Base-by-base conservation (phyloP, 352 stramenopile genomes). In the Pythium folliculosum region DNA sequence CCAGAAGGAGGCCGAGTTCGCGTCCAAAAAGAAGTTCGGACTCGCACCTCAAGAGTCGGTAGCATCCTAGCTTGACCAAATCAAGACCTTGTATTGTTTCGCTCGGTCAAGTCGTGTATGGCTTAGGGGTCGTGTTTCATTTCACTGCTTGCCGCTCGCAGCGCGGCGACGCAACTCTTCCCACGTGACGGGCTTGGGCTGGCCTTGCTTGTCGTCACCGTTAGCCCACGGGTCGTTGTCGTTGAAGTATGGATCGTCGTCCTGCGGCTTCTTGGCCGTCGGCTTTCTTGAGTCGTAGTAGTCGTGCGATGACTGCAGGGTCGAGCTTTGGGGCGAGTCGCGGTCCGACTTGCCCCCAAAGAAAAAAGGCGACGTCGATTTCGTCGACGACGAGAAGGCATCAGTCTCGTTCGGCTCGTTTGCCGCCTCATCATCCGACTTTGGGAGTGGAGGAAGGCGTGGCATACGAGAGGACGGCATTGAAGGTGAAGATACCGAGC, bases 91-190 rank as follows among this genome's bases (percentile, higher is more conserved):
- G 16, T n/a, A 21, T 56, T 56, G 3, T 40, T 51, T 51, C 6
- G 13, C 2, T 55, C 44, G 38, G 51, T 19, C 45, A 47, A 35
- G 14, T 35, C 32, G 19, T 60, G 25, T 49, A 47, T 17, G 9
- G 7, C 2, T n/a, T 47, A 12, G 35, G 35, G 45, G 19, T 65
- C 0, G 19, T 27, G 19, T 53, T n/a, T n/a, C n/a, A n/a, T n/a
- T n/a, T 86, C 62, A 92, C 13, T 71, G 44, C 67, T 89, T 88
- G 50, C 73, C 66, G 21, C 54, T 30, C 12, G 79, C 75, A 51
- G 80, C 79, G 13, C 80, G 86, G 52, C 80, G 77, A 40, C 86
- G 84, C 27, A 94, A 84, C 30, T 94, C 84, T 45, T 94, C 84
- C 86, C 86, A 94, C 9, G 84, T 90, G 14, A 82, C 92, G 9